Conservation (phyloP, 495 filamentous ascomycete genomes). For the Podospora didyma region DNA sequence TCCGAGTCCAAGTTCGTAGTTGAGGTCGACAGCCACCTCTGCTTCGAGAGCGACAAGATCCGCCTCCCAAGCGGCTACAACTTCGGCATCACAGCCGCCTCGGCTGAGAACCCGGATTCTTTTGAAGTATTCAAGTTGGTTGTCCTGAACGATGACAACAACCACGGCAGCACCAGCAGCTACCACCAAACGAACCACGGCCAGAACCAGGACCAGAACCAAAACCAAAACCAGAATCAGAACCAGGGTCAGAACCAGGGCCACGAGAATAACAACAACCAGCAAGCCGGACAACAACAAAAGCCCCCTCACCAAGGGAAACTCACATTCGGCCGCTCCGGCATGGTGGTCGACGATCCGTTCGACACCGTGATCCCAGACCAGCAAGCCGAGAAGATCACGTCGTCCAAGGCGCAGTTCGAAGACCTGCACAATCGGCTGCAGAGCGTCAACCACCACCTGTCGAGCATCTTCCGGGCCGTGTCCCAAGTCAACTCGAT, state of each 20-base stretch:
- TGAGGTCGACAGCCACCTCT: constrained; percentile 73
- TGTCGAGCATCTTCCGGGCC: constrained; percentile 64
- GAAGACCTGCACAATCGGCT: constrained; percentile 77
- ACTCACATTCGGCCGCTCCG: constrained; percentile 19
- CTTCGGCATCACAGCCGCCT: constrained; percentile 83
- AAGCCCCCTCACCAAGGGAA: background rate
- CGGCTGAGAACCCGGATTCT: constrained; percentile 86
- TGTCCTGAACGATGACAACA: constrained; percentile 51
- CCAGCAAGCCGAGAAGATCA: constrained; percentile 42
- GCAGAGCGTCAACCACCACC: constrained; percentile 68
- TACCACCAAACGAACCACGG: constrained; percentile 12
- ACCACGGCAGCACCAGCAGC: constrained; percentile 32
- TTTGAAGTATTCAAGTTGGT: constrained; percentile 90
- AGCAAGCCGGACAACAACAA: no score
- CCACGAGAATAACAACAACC: no score
- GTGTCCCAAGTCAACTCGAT: constrained; percentile 46
- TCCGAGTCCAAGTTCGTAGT: constrained; percentile 64
- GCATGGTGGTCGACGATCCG: constrained; percentile 25
- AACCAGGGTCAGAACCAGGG: background rate
- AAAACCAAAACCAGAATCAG: constrained; percentile 8
- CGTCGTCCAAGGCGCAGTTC: constrained; percentile 62
- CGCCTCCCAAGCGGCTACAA: constrained; percentile 73
- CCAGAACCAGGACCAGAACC: constrained; percentile 19
- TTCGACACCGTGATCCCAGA: constrained; percentile 45
- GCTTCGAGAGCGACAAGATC: constrained; percentile 80